These are phyloP conservation scores for Astragalus membranaceus DNA, from an alignment of 306 rosid genomes.

Conservation along the genomic window DNA sequence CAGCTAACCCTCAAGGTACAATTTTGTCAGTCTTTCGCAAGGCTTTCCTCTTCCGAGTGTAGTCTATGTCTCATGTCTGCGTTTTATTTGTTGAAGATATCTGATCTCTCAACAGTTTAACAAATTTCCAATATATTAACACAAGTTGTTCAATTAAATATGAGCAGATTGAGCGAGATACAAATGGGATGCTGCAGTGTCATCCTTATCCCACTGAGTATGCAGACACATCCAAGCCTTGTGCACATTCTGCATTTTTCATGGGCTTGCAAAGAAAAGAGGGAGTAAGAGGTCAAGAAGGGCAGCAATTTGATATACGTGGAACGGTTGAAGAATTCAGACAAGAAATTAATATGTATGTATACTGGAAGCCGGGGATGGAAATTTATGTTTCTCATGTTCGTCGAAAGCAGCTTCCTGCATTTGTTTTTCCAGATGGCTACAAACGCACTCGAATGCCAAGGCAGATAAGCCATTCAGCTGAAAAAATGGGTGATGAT, in stretches of 20 bases:
- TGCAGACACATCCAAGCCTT: constrained; percentile 58
- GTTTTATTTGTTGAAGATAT: not conserved
- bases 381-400: constrained; percentile 89
- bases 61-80: not conserved
- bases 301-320: constrained; percentile 95
- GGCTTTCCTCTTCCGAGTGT: constrained; percentile 9
- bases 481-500: constrained; percentile 42
- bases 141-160: constrained; percentile 15
- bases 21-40: not conserved
- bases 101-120: not conserved
- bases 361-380: constrained; percentile 94
- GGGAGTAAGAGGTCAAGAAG: constrained; percentile 91
- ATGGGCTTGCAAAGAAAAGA: constrained; percentile 99
- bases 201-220: constrained; percentile 93
- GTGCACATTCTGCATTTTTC: constrained; percentile 88
- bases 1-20: constrained; percentile 68
- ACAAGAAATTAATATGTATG: constrained; percentile 68
- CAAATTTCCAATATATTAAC: not conserved
- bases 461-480: constrained; percentile 42
- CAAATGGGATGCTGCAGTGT: constrained; percentile 89
- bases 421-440: constrained; percentile 86
- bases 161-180: constrained; percentile 92
- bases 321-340: constrained; percentile 94
- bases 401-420: constrained; percentile 91
- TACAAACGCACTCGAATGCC: constrained; percentile 54